Evolutionary conservation across 164 flowering plant genomes (phyloP).

Genomic region (Aristolochia fimbriata): DNA sequence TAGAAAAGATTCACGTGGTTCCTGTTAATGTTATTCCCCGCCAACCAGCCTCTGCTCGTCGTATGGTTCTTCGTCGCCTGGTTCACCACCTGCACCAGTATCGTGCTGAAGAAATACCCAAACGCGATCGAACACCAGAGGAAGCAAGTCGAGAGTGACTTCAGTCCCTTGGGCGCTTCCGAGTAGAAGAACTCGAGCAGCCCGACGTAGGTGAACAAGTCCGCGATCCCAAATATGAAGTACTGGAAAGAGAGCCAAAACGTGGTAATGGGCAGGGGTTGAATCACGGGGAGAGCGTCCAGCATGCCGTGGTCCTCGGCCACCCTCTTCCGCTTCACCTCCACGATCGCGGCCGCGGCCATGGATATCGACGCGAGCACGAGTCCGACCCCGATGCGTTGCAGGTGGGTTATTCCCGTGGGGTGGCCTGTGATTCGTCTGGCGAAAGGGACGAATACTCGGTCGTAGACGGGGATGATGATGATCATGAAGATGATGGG

Average conservation of each 20-base stretch:
- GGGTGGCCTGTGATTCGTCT: conserved; percentile 28
- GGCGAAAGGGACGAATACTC: conserved; percentile 24
- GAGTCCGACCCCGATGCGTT: conserved; percentile 42
- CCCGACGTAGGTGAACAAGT: conserved; percentile 46
- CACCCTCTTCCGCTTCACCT: conserved; percentile 27
- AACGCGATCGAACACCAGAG: conserved; percentile 44
- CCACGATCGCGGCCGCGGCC: conserved; percentile 35
- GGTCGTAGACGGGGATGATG: conserved; percentile 37
- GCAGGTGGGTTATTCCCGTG: conserved; percentile 46
- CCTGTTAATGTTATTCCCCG: conserved; percentile 39
- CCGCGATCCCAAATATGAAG: conserved; percentile 50
- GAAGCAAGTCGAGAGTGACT: conserved; percentile 35
- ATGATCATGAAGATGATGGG: conserved; percentile 34
- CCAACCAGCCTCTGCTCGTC: conserved; percentile 38
- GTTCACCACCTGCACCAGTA: conserved; percentile 38
- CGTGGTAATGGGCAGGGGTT: conserved; percentile 35
- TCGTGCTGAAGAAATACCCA: conserved; percentile 41
- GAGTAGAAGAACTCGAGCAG: conserved; percentile 50
- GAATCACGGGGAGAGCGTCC: conserved; percentile 26
- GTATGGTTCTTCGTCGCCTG: conserved; percentile 21
- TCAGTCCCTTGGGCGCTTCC: conserved; percentile 36
- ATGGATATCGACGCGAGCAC: conserved; percentile 37
- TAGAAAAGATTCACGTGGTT: conserved; percentile 48
- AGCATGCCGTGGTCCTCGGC: conserved; percentile 33
- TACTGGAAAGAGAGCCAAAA: conserved; percentile 47